Evolutionary conservation across 148 eudicot species (phyloP).

Genomic region (Persicaria maculosa): DNA sequence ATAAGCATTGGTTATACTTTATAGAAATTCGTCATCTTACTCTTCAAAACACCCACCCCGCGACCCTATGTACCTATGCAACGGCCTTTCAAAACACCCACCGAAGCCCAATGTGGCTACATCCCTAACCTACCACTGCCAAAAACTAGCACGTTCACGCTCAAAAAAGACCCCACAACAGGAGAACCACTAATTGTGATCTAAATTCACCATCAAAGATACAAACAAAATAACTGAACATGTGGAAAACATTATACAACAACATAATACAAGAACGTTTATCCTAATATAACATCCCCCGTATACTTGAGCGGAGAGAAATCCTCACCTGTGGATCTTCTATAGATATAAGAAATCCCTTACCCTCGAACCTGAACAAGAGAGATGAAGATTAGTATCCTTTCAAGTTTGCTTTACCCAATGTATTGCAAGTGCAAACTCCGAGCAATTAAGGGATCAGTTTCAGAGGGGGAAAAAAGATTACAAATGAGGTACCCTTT

Average conservation of each 20-base stretch:
- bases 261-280: not conserved
- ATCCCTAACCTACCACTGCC: no score
- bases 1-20: not conserved
- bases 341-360: slow-evolving; percentile 62
- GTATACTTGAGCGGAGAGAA: not conserved
- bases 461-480: not conserved
- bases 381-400: slow-evolving; percentile 9
- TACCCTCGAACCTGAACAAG: slow-evolving; percentile 44
- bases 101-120: no score
- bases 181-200: not conserved
- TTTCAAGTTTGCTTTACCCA: not conserved
- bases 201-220: not conserved
- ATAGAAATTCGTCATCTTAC: no score
- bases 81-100: no score
- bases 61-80: no score
- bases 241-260: not conserved
- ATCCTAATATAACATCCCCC: not conserved
- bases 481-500: slow-evolving; percentile 46
- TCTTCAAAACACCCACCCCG: no score
- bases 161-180: not conserved
- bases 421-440: not conserved
- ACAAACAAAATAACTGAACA: not conserved
- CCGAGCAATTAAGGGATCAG: not conserved
- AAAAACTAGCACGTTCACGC: no score
- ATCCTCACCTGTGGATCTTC: slow-evolving; percentile 86